phyloP scores from a whole-genome alignment of 2,329 filamentous ascomycete genomes.

The Diaporthe destruens region DNA sequence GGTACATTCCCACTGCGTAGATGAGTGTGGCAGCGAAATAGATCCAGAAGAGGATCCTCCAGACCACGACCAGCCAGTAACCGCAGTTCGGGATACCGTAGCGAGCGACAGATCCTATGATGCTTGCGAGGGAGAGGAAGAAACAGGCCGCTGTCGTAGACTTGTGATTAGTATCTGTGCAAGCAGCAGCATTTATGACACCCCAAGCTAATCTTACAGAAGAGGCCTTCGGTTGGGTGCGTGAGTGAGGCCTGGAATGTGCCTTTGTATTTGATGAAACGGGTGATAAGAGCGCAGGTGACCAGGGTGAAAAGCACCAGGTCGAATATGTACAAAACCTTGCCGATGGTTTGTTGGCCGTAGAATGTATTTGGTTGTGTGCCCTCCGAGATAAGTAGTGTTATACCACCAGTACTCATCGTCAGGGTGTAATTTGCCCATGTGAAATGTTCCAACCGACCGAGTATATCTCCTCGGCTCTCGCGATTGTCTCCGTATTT shows the following conservation, averaged over 20 bases:
- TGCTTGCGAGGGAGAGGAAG: conserved; percentile 23
- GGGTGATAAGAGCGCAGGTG: neutral
- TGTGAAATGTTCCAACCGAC: conserved; percentile 10
- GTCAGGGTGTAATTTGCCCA: conserved; percentile 13
- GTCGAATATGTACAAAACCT: conserved; percentile 18
- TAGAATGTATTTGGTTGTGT: conserved; percentile 23
- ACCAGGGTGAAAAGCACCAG: neutral
- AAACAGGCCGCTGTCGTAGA: conserved; percentile 6
- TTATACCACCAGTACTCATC: conserved; percentile 17
- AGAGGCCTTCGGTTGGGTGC: conserved; percentile 5
- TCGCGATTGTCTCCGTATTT: neutral
- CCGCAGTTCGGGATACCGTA: conserved; percentile 13
- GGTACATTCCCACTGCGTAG: conserved; percentile 12
- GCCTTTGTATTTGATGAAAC: conserved; percentile 23
- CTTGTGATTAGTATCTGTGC: neutral
- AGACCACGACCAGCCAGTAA: conserved; percentile 2
- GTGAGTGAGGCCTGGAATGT: conserved; percentile 4
- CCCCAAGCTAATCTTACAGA: neutral
- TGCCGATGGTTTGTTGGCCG: conserved; percentile 10
- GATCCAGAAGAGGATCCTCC: conserved; percentile 16
- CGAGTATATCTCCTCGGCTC: neutral
- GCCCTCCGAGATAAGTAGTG: neutral
- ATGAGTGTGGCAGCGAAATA: conserved; percentile 4
- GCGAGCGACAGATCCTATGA: conserved; percentile 6
- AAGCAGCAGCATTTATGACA: too few species aligned